Evolutionary conservation across 2,329 filamentous ascomycete species (phyloP), one percentile per base, ranked within the genome.

Genomic region (Fusarium sp.): DNA sequence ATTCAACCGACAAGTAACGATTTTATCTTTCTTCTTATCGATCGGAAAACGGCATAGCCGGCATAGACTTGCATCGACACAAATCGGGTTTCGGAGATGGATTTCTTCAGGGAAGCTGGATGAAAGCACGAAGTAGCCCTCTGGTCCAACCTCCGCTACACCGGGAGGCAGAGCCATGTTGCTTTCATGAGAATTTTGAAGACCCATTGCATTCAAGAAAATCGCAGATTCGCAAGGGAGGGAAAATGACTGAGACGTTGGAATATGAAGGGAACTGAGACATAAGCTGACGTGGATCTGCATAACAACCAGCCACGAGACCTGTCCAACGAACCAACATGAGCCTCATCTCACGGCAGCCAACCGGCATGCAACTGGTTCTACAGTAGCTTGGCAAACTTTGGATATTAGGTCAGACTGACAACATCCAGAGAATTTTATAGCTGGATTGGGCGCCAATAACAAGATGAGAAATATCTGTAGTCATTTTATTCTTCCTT

Each of bases 41-140:
- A 65, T 36, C 6, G 53, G 46, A 9, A 65, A 65, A 1, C 56
- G 61, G 17, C 62, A 65, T 5, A 51, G 31, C 6, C 22, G 46
- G 4, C 62, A 65, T 5, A 17, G 46, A 6, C 8, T 39, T 17
- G 17, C 21, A 3, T 49, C 24, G 6, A 70, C 40, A 54, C 58
- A 74, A 40, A 43, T 19, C 5, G 61, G 67, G 1, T 46, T 26
- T 14, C 65, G 52, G n/a, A 70, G 44, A 2, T 62, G 62, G 36
- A 65, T 54, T 3, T 55, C 36, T 8, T 2, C 13, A 3, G 26
- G 7, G 7, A 56, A 17, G 22, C 11, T 38, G 22, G 42, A 17
- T 13, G 42, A 26, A 14, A 26, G 10, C 6, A 26, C 14, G 10
- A 47, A 26, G 22, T 8, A 26, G 11, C 24, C 31, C 4, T n/a